phyloP scores from a whole-genome alignment of 2,329 filamentous ascomycete genomes.

The Trichoderma lentiforme region DNA sequence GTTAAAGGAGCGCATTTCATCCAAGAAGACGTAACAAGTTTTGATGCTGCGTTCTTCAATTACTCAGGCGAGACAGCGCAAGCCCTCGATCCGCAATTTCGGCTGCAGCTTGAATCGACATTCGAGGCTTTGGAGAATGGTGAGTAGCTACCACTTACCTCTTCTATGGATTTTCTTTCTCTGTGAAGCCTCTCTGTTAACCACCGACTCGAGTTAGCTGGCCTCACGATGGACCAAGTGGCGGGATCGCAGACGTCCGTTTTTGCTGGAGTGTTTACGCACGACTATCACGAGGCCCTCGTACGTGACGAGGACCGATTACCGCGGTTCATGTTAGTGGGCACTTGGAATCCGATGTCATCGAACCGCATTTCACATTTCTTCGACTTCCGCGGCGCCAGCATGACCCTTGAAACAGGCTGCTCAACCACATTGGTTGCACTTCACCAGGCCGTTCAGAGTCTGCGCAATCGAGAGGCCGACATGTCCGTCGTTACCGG shows the following conservation, averaged over 20 bases:
- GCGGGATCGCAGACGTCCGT: neutral
- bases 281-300: neutral
- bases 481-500: conserved; percentile 16
- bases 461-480: neutral
- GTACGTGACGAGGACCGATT: neutral
- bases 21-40: neutral
- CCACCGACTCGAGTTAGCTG: neutral
- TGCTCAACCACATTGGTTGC: conserved; percentile 8
- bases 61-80: neutral
- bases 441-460: conserved; percentile 2
- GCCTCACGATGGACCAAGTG: neutral
- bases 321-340: neutral
- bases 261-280: neutral
- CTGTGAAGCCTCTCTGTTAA: too few relatives aligned
- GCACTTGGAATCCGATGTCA: neutral
- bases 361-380: conserved; percentile 16
- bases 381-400: conserved; percentile 11
- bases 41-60: conserved; percentile 15
- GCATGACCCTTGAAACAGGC: conserved; percentile 11
- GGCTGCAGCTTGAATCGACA: neutral
- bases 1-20: conserved; percentile 25
- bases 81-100: conserved; percentile 7
- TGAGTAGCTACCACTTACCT: neutral
- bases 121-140: conserved; percentile 7
- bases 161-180: neutral